Evolutionary conservation across 139 green algal species (phyloP), one percentile per base, ranked within the genome.

Genomic region (Yamagishiella unicocca): DNA sequence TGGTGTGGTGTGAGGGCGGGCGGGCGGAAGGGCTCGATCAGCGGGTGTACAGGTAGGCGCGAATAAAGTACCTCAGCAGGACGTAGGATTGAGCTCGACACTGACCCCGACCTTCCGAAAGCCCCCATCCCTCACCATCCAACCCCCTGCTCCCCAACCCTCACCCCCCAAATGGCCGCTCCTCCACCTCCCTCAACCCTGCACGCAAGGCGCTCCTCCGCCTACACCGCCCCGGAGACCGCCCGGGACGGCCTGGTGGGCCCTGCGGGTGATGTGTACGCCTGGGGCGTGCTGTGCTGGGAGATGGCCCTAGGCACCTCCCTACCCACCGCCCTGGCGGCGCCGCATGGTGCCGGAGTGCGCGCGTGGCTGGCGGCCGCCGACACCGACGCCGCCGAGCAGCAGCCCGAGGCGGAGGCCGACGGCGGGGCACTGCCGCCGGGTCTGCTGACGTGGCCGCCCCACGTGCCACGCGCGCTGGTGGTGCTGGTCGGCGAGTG

Each of bases 371-470:
- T 81, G 43, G 43, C 43, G 3, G 29, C 27, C 45, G 29, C 73
- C 8, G 45, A 62, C 45, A 24, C 12, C 8, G 68, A 35, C 40
- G 38, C 25, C 71, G 42, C 40, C 24, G 71, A 4, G 22, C 71
- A 6, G 71, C 29, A 66, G 42, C 42, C 72, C 3, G 25, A 22
- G 72, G 19, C 72, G 42, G 17, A 42, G 43, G 43, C 9, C 33
- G 66, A 33, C 27, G 25, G 27, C 73, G 19, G 42, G 45, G 45
- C 73, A n/a, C 45, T 81, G 73, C 73, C 73, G 73, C 24, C 73
- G 43, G 25, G 45, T 3, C 45, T 64, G 42, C 73, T 81, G 73
- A 25, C 43, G 25, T 81, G 73, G 73, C 73, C 73, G 73, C 27
- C 43, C 2, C 27, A 42, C 46, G 73, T 81, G 27, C 73, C 73